phyloP scores from a whole-genome alignment of 2,329 filamentous ascomycete genomes.

The Ophiosphaerella herpotricha region DNA sequence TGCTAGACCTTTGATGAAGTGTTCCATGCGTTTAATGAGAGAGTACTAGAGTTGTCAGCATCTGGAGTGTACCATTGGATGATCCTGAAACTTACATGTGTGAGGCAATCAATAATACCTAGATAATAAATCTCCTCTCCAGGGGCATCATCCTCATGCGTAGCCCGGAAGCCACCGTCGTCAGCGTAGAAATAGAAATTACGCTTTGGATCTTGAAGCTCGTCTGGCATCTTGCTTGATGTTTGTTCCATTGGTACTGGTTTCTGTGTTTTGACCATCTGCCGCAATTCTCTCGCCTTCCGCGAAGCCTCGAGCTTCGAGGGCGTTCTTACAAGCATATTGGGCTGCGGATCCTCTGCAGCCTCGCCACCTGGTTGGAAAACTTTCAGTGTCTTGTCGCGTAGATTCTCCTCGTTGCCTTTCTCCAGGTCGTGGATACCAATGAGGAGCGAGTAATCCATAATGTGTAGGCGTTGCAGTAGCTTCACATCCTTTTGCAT shows the following conservation, averaged over 20 bases:
- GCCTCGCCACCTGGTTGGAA: slow-evolving; percentile 84
- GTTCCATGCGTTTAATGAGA: slow-evolving; percentile 89
- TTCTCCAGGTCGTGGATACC: slow-evolving; percentile 89
- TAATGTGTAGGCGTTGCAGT: slow-evolving; percentile 87
- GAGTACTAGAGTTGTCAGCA: slow-evolving; percentile 68
- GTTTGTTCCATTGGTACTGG: slow-evolving; percentile 90
- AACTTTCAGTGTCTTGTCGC: slow-evolving; percentile 85
- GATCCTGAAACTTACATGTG: slow-evolving; percentile 69
- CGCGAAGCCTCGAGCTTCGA: slow-evolving; percentile 90
- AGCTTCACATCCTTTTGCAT: slow-evolving; percentile 85
- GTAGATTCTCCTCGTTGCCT: slow-evolving; percentile 94
- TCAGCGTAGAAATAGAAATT: slow-evolving; percentile 90
- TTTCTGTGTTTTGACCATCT: slow-evolving; percentile 90
- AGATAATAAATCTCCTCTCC: slow-evolving; percentile 97
- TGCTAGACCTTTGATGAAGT: slow-evolving; percentile 94
- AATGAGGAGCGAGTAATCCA: slow-evolving; percentile 96
- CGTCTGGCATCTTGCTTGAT: slow-evolving; percentile 84
- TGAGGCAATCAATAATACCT: slow-evolving; percentile 97
- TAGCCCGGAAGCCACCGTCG: slow-evolving; percentile 90
- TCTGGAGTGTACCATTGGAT: no score
- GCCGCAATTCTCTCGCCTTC: slow-evolving; percentile 86
- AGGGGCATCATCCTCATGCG: slow-evolving; percentile 82
- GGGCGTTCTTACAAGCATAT: slow-evolving; percentile 81
- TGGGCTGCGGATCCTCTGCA: slow-evolving; percentile 56
- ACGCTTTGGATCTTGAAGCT: slow-evolving; percentile 68